phyloP scores from a whole-genome alignment of 192 early-diverging fungal species.

The Mortierella claussenii region DNA sequence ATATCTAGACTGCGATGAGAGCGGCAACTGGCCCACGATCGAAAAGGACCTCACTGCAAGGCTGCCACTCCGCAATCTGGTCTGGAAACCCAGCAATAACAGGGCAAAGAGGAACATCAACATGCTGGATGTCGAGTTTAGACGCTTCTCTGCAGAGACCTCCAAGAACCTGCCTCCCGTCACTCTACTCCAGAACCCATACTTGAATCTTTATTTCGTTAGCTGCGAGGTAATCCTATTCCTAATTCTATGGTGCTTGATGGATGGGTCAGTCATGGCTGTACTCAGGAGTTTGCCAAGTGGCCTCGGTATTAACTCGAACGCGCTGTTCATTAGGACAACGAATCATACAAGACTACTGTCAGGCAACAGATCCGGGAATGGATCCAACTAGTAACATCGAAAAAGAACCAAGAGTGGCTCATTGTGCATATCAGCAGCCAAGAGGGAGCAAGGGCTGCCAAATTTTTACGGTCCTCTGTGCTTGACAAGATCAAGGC shows the following conservation, averaged over 20 bases:
- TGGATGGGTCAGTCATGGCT: too few relatives aligned
- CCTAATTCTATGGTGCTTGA: background rate
- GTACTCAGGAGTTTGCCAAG: too few relatives aligned
- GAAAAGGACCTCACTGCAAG: slow-evolving; percentile 70
- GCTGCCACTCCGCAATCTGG: slow-evolving; percentile 84
- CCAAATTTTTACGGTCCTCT: slow-evolving; percentile 72
- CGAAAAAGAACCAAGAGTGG: slow-evolving; percentile 92
- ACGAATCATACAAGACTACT: slow-evolving; percentile 75
- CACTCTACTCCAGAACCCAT: slow-evolving; percentile 64
- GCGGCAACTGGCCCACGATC: slow-evolving; percentile 71
- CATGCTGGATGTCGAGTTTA: slow-evolving; percentile 68
- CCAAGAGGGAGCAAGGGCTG: slow-evolving; percentile 57
- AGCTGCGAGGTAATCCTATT: slow-evolving; percentile 71
- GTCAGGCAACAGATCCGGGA: slow-evolving; percentile 76
- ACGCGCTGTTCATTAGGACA: too few relatives aligned
- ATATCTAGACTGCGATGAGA: slow-evolving; percentile 70
- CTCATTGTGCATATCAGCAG: slow-evolving; percentile 81
- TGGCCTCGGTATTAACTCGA: too few relatives aligned
- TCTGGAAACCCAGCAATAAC: slow-evolving; percentile 79
- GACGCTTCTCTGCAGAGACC: slow-evolving; percentile 57
- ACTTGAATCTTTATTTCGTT: slow-evolving; percentile 85
- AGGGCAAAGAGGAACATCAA: slow-evolving; percentile 69
- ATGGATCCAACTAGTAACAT: slow-evolving; percentile 78
- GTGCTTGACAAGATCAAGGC: slow-evolving; percentile 89
- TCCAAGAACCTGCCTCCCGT: slow-evolving; percentile 55